Conservation (phyloP, 1,139 yeast genomes). For the Chernovozyma aurita region DNA sequence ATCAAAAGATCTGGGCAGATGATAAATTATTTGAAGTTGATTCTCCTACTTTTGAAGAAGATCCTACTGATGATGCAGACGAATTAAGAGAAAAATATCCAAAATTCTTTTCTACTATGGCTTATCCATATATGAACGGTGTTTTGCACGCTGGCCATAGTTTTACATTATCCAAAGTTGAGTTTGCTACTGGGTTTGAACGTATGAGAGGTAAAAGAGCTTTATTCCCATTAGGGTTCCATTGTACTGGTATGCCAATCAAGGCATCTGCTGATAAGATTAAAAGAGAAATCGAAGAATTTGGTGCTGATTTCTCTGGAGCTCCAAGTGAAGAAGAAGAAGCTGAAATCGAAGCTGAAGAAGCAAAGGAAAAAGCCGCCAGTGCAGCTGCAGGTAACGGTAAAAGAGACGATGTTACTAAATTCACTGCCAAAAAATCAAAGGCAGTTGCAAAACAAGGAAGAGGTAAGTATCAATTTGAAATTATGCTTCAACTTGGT, state of each 20-base stretch:
- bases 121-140: slow-evolving; percentile 99
- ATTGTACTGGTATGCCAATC: slow-evolving; percentile 99
- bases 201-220: slow-evolving; percentile 93
- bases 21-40: slow-evolving; percentile 81
- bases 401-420: slow-evolving; percentile 73
- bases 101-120: slow-evolving; percentile 90
- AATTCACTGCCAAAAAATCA: slow-evolving; percentile 87
- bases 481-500: slow-evolving; percentile 93
- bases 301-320: slow-evolving; percentile 79
- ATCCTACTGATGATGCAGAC: slow-evolving; percentile 56
- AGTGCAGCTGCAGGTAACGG: slow-evolving; percentile 23
- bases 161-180: slow-evolving; percentile 92
- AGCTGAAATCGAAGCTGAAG: slow-evolving; percentile 37
- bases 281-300: slow-evolving; percentile 84
- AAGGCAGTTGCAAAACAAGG: slow-evolving; percentile 94
- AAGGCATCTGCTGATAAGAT: slow-evolving; percentile 95
- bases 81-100: slow-evolving; percentile 78
- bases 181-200: slow-evolving; percentile 90
- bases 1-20: slow-evolving; percentile 82
- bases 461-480: slow-evolving; percentile 89
- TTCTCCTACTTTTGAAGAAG: slow-evolving; percentile 75
- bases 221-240: slow-evolving; percentile 94
- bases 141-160: slow-evolving; percentile 97
- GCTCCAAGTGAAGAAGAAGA: slow-evolving; percentile 57
- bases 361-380: slow-evolving; percentile 7